Base-by-base conservation (phyloP, 2,329 filamentous ascomycete genomes). In the Phaeophleospora eucalypticola region DNA sequence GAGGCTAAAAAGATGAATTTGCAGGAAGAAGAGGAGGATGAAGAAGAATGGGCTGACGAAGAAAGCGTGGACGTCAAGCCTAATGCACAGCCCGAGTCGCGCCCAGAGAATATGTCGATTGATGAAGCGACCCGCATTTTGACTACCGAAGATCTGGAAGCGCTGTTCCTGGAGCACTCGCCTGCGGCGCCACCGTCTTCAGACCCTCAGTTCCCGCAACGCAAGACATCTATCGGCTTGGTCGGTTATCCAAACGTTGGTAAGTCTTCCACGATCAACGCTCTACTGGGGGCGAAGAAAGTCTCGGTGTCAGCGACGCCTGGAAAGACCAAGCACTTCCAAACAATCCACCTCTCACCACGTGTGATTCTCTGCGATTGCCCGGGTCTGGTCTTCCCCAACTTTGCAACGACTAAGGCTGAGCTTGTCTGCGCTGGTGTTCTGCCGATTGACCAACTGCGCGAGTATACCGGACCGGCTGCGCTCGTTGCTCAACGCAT, bases 181-280 rank as follows among this genome's bases (percentile, higher is more conserved):
- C 83, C 82, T 2, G 71, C 79, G 36, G 75, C 81, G 20, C 54
- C 59, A 12, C 43, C 48, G 37, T 44, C 53, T n/a, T 69, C 74
- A 45, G 71, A 75, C 45, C 66, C 74, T 1, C 72, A 77, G 19
- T 59, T 66, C 36, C 66, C 71, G 33, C 74, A 72, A 49, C 71
- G 76, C 44, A 96, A 94, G 68, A 84, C 90, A 3, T 83, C 89
- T 55, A 93, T 98, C 58, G 93, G 93, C 59, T 77, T 98, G 16
- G 93, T 98, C 32, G 93, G 93, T 49, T 98, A 98, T 70, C 93
- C 93, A 63, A 98, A 98, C 72, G 93, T 98, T 54, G 93, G 93
- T 71, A 98, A 98, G 73, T 98, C 94, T 1, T 96, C 90, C 40
- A 98, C 93, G 14, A 98, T 98, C 77, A 98, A 98, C 73, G 91